Percentiles rank a stretch among this genome's conserved stretches.
phyloP scores from a whole-genome alignment of 1,284 basidiomycete genomes.

The Papiliotrema nemorosa region DNA sequence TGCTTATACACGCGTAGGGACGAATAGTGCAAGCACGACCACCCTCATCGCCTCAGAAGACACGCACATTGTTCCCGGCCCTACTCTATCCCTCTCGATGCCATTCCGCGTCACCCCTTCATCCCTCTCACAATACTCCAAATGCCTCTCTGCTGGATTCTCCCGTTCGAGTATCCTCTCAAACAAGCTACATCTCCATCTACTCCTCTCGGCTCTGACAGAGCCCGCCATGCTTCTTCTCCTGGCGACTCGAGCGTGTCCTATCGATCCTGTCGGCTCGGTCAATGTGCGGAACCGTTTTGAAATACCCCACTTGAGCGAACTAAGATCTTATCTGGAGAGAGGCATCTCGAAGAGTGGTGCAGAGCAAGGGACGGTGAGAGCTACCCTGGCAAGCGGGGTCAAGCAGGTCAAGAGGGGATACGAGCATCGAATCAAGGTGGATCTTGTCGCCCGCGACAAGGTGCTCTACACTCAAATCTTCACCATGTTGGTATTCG shows the following conservation, averaged over 20 bases:
- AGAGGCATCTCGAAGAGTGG: not conserved
- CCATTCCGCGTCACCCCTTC: no score
- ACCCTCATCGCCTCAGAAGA: no score
- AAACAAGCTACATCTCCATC: constrained; percentile 3
- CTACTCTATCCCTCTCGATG: no score
- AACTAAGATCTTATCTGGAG: not conserved
- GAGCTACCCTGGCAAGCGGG: not conserved
- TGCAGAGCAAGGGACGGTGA: not conserved
- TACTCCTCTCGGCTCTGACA: constrained; percentile 16
- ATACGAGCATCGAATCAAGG: constrained; percentile 15
- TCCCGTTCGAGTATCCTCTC: not conserved
- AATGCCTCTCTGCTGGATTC: no score
- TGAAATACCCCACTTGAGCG: constrained; percentile 6
- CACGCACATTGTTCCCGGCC: no score
- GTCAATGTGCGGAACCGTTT: constrained; percentile 24
- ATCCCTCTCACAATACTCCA: no score
- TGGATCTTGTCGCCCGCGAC: not conserved
- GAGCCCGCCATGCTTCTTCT: constrained; percentile 20
- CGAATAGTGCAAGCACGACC: no score
- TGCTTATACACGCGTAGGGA: no score
- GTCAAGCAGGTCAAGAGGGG: constrained; percentile 12
- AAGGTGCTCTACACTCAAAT: not conserved
- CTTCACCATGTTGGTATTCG: constrained; percentile 14
- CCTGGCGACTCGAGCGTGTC: constrained; percentile 9
- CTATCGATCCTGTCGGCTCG: constrained; percentile 17